Base-by-base conservation (phyloP, 2,329 filamentous ascomycete species). In the Trichoderma asperellum region DNA sequence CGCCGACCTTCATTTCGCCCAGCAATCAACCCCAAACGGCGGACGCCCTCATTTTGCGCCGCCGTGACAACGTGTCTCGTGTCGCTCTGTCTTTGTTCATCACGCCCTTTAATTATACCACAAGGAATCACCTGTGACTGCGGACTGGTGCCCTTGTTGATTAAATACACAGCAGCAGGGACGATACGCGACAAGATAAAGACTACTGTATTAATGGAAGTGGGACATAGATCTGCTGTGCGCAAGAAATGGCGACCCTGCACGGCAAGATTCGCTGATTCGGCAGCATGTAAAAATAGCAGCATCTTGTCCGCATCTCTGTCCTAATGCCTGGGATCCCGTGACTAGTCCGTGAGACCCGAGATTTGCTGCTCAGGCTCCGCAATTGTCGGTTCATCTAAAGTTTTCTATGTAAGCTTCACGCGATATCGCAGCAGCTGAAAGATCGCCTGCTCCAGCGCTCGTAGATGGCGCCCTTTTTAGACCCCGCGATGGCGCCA, bases 11-110 rank as follows among this genome's bases (percentile, higher is more conserved):
- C 35, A 27, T 59, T 59, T 29, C 57, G 43, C 57, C 11, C 53
- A 40, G 49, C 37, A 66, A 66, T 66, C n/a, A 66, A 66, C 55
- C 11, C 63, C 55, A 66, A 66, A 66, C 63, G 18, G 63, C 63
- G 55, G 63, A 58, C 40, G 37, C 52, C 55, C 29, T 66, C 63
- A 58, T 29, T 57, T 57, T 66, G 63, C 53, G 53, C 63, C 53
- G 53, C 63, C 53, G 37, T 27, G 35, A 11, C 11, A 14, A n/a
- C 32, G 18, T 12, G 34, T 43, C 35, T 40, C 21, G 57, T 18
- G 24, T 29, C 21, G 12, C 27, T 18, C 11, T 58, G 37, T 29
- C 37, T 58, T 47, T 58, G 18, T n/a, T 5, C 40, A 37, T 66
- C 63, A 58, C 63, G 6, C 18, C 24, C 35, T 52, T 35, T 56